phyloP scores from a whole-genome alignment of 768 basidiomycete genomes.

The Mycena alexandri region DNA sequence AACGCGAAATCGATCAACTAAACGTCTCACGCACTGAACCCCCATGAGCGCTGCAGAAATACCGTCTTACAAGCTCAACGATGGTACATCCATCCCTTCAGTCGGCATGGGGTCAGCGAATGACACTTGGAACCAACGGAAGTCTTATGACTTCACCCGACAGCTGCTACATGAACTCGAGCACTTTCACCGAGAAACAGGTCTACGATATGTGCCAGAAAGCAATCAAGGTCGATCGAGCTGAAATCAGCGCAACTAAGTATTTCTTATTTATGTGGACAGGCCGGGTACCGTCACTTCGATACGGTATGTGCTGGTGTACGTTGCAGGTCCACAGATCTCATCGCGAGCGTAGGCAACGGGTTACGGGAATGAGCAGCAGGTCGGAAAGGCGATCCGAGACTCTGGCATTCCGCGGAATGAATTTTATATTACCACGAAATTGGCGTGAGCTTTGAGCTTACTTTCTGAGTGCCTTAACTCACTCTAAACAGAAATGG shows the following conservation, averaged over 20 bases:
- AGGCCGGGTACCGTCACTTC: slow-evolving; percentile 56
- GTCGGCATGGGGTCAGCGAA: slow-evolving; percentile 48
- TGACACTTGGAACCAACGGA: not conserved
- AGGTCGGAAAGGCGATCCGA: slow-evolving; percentile 60
- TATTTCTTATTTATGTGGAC: not conserved
- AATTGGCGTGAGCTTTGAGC: slow-evolving; percentile 48
- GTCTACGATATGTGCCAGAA: slow-evolving; percentile 33
- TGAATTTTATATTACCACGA: slow-evolving; percentile 65
- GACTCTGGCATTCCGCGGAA: slow-evolving; percentile 58
- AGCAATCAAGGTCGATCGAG: slow-evolving; percentile 20
- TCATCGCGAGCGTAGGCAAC: slow-evolving; percentile 19
- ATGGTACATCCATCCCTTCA: slow-evolving; percentile 47
- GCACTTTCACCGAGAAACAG: slow-evolving; percentile 17
- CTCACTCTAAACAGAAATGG: slow-evolving; percentile 37
- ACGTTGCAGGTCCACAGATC: not conserved
- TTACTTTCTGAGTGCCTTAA: slow-evolving; percentile 21
- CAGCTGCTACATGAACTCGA: slow-evolving; percentile 26
- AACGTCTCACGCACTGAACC: not conserved
- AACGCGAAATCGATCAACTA: not conserved
- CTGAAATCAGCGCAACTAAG: not conserved
- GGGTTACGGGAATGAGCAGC: slow-evolving; percentile 54
- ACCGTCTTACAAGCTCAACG: slow-evolving; percentile 44
- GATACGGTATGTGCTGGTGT: slow-evolving; percentile 41
- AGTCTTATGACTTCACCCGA: not conserved
- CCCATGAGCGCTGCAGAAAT: slow-evolving; percentile 42